Conservation (phyloP, 208 protist species). For the Trypanosoma melophagium region DNA sequence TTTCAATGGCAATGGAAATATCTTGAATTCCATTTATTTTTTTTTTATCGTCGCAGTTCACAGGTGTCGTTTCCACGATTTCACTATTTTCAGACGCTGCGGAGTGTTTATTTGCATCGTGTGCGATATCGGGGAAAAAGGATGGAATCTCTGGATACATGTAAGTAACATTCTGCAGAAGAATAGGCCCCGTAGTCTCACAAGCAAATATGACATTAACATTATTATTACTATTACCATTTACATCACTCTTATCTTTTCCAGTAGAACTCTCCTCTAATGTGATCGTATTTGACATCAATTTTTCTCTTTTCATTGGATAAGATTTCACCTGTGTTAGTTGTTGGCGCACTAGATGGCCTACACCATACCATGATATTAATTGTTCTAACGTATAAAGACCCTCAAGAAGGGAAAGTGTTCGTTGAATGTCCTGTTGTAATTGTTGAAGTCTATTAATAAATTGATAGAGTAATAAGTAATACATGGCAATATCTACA, state of each 20-base stretch:
- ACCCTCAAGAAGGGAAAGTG: constrained; percentile 42
- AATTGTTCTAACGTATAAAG: constrained; percentile 47
- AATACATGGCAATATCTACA: constrained; percentile 71
- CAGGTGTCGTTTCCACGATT: neutral
- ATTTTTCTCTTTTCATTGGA: neutral
- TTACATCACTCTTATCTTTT: neutral
- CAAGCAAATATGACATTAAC: no score
- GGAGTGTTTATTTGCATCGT: neutral
- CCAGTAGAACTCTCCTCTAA: neutral
- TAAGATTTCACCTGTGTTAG: neutral
- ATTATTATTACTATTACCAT: no score
- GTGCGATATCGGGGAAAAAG: constrained; percentile 38
- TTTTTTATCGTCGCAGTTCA: neutral
- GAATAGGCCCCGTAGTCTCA: constrained; percentile 16
- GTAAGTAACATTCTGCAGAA: constrained; percentile 47
- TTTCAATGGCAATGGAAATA: constrained; percentile 35
- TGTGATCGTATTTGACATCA: neutral
- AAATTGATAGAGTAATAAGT: constrained; percentile 64
- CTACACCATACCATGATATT: constrained; percentile 63
- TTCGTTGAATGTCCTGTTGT: constrained; percentile 36
- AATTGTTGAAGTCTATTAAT: constrained; percentile 45
- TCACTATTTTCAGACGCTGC: neutral
- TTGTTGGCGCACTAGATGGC: constrained; percentile 3
- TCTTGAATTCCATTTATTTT: constrained; percentile 33
- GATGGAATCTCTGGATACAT: constrained; percentile 46